phyloP scores from a whole-genome alignment of 495 filamentous ascomycete species.

The Aspergillus campestris region DNA sequence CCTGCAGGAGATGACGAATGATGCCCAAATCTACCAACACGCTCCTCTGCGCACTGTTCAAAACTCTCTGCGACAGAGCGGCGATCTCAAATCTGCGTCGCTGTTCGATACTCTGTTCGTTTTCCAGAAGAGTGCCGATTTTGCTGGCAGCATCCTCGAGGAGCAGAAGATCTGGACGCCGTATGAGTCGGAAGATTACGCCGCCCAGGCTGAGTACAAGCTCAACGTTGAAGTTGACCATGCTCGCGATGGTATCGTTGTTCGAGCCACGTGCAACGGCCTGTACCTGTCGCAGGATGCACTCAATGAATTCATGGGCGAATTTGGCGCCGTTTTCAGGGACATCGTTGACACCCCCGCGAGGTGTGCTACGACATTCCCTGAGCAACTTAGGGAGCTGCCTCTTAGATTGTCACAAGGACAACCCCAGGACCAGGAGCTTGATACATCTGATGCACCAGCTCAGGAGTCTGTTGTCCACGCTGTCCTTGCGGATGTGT shows the following conservation, averaged over 20 bases:
- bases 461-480: conserved; percentile 45
- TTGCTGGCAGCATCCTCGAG: conserved; percentile 8
- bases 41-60: conserved; percentile 30
- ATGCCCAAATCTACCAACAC: conserved; percentile 47
- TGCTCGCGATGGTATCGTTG: conserved; percentile 27
- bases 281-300: conserved; percentile 20
- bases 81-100: conserved; percentile 13
- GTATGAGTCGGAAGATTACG: conserved; percentile 53
- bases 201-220: conserved; percentile 55
- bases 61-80: conserved; percentile 17
- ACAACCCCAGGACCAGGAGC: background rate
- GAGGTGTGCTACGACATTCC: conserved; percentile 15
- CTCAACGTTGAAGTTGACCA: conserved; percentile 20
- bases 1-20: conserved; percentile 56
- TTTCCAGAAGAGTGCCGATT: conserved; percentile 51
- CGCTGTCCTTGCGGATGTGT: conserved; percentile 53
- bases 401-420: conserved; percentile 8
- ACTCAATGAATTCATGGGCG: conserved; percentile 37
- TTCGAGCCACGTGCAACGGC: conserved; percentile 12
- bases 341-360: conserved; percentile 25
- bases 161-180: conserved; percentile 44
- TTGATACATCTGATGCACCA: conserved; percentile 1
- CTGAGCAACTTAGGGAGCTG: conserved; percentile 13
- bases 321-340: conserved; percentile 40
- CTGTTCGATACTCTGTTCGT: conserved; percentile 84